Evolutionary conservation across 805 yeast species (phyloP).

Genomic region (Lachancea sp.): DNA sequence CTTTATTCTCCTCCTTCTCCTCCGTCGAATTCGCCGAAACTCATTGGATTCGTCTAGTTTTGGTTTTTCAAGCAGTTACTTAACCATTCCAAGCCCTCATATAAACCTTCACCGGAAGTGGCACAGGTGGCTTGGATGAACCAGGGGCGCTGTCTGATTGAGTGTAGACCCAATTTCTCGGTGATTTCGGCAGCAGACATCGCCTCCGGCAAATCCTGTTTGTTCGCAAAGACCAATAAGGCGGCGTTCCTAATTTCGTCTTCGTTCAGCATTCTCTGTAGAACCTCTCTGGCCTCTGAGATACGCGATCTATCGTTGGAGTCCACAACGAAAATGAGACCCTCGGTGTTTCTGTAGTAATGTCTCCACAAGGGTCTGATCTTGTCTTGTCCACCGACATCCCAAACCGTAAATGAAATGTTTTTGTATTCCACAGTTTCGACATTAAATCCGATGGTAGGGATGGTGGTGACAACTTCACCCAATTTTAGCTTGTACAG

Average conservation of each 20-base stretch:
- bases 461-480: constrained; percentile 93
- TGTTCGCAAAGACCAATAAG: constrained; percentile 92
- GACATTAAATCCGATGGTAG: constrained; percentile 95
- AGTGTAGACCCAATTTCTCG: constrained; percentile 92
- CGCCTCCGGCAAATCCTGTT: constrained; percentile 98
- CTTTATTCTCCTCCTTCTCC: too few species aligned
- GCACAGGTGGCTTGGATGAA: constrained; percentile 99
- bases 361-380: constrained; percentile 99
- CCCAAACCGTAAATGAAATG: constrained; percentile 97
- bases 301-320: constrained; percentile 97
- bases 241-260: constrained; percentile 97
- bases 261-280: constrained; percentile 97
- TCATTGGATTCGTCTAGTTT: constrained; percentile 32
- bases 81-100: constrained; percentile 97
- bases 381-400: constrained; percentile 99
- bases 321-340: constrained; percentile 96
- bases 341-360: constrained; percentile 97
- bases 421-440: constrained; percentile 97
- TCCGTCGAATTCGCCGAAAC: too few species aligned
- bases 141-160: constrained; percentile 99
- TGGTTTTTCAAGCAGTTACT: constrained; percentile 80
- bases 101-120: constrained; percentile 97
- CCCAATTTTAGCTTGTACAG: constrained; percentile 91
- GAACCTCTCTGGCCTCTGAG: constrained; percentile 95
- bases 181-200: constrained; percentile 99